Percentiles rank a stretch among this genome's conserved stretches.
phyloP scores from a whole-genome alignment of 495 filamentous ascomycete genomes.

The Xylaria telfairii region DNA sequence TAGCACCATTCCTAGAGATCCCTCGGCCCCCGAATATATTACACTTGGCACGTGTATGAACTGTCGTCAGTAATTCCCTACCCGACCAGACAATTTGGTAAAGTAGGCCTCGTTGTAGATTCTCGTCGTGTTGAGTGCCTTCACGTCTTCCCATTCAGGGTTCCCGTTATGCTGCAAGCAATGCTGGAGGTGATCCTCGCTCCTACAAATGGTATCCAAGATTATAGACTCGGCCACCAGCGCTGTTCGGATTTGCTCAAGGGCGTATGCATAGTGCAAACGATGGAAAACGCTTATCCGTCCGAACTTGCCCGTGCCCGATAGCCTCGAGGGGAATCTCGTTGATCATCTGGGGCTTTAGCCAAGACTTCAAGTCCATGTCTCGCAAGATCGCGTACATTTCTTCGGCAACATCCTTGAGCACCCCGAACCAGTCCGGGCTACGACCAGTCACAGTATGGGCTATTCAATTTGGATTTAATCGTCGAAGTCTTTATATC shows the following conservation, averaged over 20 bases:
- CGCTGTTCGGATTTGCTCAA: slow-evolving; percentile 9
- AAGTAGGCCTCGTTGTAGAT: slow-evolving; percentile 10
- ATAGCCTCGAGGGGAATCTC: slow-evolving; percentile 12
- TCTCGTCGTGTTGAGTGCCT: slow-evolving; percentile 17
- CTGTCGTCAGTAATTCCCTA: not conserved
- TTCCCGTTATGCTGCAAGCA: slow-evolving; percentile 2
- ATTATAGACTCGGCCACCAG: not conserved
- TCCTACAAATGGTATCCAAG: slow-evolving; percentile 19
- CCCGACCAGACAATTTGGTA: slow-evolving; percentile 1
- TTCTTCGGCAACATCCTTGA: too few species aligned
- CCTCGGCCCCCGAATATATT: too few species aligned
- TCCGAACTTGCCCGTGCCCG: slow-evolving; percentile 11
- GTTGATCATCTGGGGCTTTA: slow-evolving; percentile 13
- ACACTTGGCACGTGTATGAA: not conserved
- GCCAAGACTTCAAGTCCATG: slow-evolving; percentile 13
- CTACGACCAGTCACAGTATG: too few species aligned
- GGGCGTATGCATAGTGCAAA: slow-evolving; percentile 15
- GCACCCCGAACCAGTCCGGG: too few species aligned
- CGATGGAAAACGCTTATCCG: slow-evolving; percentile 5
- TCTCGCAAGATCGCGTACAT: slow-evolving; percentile 3
- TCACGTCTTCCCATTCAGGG: slow-evolving; percentile 10
- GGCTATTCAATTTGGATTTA: too few species aligned
- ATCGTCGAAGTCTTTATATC: not conserved
- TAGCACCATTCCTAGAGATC: too few species aligned
- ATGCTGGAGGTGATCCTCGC: slow-evolving; percentile 13